Conservation (phyloP, 2,329 filamentous ascomycete species). For the Colletotrichum cereale region DNA sequence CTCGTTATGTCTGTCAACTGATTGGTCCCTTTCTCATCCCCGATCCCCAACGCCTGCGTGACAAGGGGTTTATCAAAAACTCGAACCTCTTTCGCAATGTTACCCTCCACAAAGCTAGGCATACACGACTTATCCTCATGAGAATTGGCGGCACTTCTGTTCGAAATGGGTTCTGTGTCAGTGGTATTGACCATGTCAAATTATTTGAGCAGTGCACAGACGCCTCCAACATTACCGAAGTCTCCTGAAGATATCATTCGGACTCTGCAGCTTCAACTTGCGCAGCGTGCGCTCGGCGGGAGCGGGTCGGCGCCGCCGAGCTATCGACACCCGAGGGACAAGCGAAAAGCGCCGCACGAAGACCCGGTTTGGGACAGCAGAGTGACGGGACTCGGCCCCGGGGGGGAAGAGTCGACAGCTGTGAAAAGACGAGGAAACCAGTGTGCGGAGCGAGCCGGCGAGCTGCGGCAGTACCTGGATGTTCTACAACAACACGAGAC, state of each 20-base stretch:
- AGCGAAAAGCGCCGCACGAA: neutral
- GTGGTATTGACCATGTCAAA: neutral
- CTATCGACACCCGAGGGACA: neutral
- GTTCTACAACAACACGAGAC: neutral
- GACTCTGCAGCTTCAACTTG: neutral
- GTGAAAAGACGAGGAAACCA: neutral
- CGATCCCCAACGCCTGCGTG: neutral
- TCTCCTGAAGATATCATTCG: neutral
- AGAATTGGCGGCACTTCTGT: neutral
- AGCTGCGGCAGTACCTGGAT: constrained; percentile 2
- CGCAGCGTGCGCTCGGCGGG: neutral
- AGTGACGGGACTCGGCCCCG: too few species aligned
- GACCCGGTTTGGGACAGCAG: neutral
- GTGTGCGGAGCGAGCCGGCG: neutral
- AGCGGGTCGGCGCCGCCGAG: neutral
- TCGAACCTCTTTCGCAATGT: neutral
- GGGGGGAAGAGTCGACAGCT: neutral
- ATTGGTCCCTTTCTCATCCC: neutral
- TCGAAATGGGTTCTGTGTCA: neutral
- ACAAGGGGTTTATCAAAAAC: neutral
- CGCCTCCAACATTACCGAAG: neutral
- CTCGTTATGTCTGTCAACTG: neutral
- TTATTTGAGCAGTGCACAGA: neutral
- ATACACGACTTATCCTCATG: neutral
- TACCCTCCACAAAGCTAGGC: neutral